Percentiles rank a stretch among this genome's conserved stretches.
Evolutionary conservation across 352 stramenopile genomes (phyloP).

Genomic region (Phytopythium chamaehyphon): DNA sequence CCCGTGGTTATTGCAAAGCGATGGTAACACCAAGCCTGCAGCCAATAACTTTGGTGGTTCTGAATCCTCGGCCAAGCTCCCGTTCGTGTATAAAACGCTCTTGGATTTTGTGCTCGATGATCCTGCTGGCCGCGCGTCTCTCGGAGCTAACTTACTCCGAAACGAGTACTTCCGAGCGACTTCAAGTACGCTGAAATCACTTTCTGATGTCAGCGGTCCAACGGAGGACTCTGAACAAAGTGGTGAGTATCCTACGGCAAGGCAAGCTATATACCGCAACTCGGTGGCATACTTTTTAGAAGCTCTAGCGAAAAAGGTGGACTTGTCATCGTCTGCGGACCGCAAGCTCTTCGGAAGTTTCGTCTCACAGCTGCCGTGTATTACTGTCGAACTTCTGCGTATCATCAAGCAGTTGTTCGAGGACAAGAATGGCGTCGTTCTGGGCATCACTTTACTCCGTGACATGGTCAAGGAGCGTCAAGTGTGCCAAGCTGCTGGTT

Average conservation of each 20-base stretch:
- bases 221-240: background rate
- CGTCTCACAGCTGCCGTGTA: constrained; percentile 46
- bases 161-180: constrained; percentile 64
- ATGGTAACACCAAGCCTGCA: constrained; percentile 27
- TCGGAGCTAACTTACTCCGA: constrained; percentile 51
- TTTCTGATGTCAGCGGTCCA: background rate
- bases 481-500: constrained; percentile 37
- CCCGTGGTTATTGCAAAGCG: constrained; percentile 50
- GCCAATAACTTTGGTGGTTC: background rate
- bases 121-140: constrained; percentile 35
- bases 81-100: constrained; percentile 60
- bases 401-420: constrained; percentile 44
- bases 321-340: constrained; percentile 52
- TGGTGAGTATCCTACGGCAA: background rate
- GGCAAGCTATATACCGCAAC: constrained; percentile 26
- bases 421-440: constrained; percentile 54
- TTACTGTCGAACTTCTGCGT: constrained; percentile 56
- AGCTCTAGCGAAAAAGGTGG: constrained; percentile 34
- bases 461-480: constrained; percentile 69
- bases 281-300: constrained; percentile 53
- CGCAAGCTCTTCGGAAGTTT: constrained; percentile 67
- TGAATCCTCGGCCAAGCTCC: constrained; percentile 20
- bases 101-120: constrained; percentile 66
- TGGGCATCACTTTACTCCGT: constrained; percentile 68
- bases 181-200: background rate